Evolutionary conservation across 352 stramenopile species (phyloP).

Genomic region (Phytophthora brassicae): DNA sequence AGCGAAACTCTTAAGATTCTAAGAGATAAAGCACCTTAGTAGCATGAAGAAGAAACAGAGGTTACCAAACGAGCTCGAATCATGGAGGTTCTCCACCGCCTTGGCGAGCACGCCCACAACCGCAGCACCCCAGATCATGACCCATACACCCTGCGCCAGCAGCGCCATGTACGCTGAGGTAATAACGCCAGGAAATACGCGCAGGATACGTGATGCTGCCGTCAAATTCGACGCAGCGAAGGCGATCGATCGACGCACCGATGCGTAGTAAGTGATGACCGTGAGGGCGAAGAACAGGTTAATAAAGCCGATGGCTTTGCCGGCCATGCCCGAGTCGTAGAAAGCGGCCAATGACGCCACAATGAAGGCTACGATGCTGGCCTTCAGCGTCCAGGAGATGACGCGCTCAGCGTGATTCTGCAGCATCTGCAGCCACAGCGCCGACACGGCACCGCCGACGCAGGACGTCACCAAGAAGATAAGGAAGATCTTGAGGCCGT

Average conservation of each 20-base stretch:
- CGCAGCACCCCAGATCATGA: constrained; percentile 73
- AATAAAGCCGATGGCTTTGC: constrained; percentile 80
- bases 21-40: constrained; percentile 62
- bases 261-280: constrained; percentile 69
- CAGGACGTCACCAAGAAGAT: constrained; percentile 68
- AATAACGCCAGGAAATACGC: constrained; percentile 74
- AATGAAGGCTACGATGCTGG: constrained; percentile 59
- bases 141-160: constrained; percentile 64
- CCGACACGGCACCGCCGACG: constrained; percentile 67
- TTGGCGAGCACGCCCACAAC: constrained; percentile 76
- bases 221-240: constrained; percentile 83
- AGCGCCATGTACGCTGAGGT: constrained; percentile 68
- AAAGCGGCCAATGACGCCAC: constrained; percentile 58
- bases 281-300: constrained; percentile 77
- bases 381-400: constrained; percentile 71
- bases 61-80: constrained; percentile 69
- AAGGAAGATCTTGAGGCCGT: constrained; percentile 72
- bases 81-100: constrained; percentile 46
- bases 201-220: constrained; percentile 68
- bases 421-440: constrained; percentile 75
- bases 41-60: constrained; percentile 85
- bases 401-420: constrained; percentile 70
- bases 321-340: constrained; percentile 66
- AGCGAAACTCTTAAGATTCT: not conserved
- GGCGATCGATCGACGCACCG: constrained; percentile 62